Evolutionary conservation across 208 protist genomes (phyloP).

Genomic region (Novymonas esmeraldas): DNA sequence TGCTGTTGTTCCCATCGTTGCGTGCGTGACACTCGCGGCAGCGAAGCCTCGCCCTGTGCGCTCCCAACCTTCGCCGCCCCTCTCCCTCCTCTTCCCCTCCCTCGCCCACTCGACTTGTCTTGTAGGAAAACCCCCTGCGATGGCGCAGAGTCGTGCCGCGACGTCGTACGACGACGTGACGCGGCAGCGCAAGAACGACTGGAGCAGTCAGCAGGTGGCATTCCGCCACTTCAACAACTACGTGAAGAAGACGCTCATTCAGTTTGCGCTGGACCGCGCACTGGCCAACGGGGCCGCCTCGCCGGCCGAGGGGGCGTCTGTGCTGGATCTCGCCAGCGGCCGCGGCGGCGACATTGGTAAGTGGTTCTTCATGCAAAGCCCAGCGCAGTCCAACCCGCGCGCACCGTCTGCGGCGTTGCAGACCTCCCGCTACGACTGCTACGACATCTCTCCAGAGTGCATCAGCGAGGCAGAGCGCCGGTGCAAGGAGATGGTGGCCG

Average conservation of each 20-base stretch:
- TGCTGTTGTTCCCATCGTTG: no score
- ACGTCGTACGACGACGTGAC: constrained; percentile 79
- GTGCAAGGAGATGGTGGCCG: constrained; percentile 29
- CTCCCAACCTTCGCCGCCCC: no score
- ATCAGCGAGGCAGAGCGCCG: constrained; percentile 72
- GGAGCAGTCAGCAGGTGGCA: constrained; percentile 61
- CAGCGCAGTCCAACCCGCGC: constrained; percentile 19
- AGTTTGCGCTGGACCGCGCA: constrained; percentile 62
- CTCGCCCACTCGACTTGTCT: not conserved
- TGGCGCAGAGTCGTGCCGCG: constrained; percentile 24
- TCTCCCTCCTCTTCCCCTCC: not conserved
- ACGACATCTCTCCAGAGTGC: constrained; percentile 79
- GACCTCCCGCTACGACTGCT: constrained; percentile 54
- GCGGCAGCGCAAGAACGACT: constrained; percentile 50
- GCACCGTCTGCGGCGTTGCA: constrained; percentile 5
- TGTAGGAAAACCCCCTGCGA: not conserved
- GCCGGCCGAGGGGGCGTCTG: constrained; percentile 18
- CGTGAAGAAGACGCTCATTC: constrained; percentile 86
- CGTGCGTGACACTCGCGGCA: no score
- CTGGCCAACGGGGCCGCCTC: constrained; percentile 8
- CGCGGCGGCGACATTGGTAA: constrained; percentile 90
- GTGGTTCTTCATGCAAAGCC: constrained; percentile 81
- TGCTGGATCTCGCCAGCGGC: constrained; percentile 84
- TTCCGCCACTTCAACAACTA: constrained; percentile 91
- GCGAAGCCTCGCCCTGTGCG: no score